Conservation (phyloP, 768 basidiomycete species). For the Rickenella mellea region DNA sequence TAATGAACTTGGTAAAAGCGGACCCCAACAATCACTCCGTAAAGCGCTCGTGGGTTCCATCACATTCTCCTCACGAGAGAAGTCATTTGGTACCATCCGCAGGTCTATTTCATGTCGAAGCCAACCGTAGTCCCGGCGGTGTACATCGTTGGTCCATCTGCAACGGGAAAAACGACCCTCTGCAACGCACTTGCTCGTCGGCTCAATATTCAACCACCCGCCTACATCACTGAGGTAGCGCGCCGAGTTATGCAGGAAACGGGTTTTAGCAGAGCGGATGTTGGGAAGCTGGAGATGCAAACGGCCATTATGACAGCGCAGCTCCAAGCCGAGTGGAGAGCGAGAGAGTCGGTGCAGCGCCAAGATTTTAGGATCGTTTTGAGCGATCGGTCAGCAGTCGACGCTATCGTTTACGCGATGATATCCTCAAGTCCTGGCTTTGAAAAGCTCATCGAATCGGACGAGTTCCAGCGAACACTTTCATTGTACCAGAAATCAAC, state of each 20-base stretch:
- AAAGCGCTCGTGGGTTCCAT: too few relatives aligned
- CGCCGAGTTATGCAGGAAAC: constrained; percentile 42
- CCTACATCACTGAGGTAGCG: constrained; percentile 52
- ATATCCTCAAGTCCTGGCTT: constrained; percentile 30
- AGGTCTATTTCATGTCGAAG: too few relatives aligned
- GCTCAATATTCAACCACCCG: constrained; percentile 23
- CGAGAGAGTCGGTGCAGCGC: constrained; percentile 7
- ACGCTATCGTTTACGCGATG: constrained; percentile 54
- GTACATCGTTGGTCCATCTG: constrained; percentile 31
- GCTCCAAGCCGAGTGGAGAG: constrained; percentile 30
- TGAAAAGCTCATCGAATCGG: constrained; percentile 29
- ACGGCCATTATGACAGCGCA: constrained; percentile 51
- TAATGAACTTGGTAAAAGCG: too few relatives aligned
- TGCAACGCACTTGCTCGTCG: constrained; percentile 40
- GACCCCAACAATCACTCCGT: too few relatives aligned
- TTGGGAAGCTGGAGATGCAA: constrained; percentile 50
- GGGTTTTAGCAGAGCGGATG: constrained; percentile 44
- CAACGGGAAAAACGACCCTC: constrained; percentile 64
- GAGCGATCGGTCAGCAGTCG: constrained; percentile 57
- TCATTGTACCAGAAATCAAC: constrained; percentile 33
- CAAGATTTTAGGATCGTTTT: constrained; percentile 26
- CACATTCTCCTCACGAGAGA: too few relatives aligned
- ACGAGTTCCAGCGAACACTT: constrained; percentile 32
- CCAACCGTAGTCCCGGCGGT: too few relatives aligned
- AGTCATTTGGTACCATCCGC: too few relatives aligned